These are phyloP conservation scores for Zygoascus flipseniorum DNA, from an alignment of 805 yeast species.

Conservation along the genomic window DNA sequence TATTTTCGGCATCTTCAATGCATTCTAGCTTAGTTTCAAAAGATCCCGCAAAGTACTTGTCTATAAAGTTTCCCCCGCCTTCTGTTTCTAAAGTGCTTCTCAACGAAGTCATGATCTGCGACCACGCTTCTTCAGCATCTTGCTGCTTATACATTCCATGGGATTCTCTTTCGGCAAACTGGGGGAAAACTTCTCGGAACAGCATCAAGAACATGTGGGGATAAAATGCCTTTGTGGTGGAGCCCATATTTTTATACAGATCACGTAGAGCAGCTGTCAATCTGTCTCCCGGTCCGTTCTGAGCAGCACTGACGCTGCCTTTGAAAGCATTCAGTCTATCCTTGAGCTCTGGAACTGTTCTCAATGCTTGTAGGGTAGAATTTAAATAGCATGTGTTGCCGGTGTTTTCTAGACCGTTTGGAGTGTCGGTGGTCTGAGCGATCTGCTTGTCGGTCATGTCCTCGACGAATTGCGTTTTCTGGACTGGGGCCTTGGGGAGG, in stretches of 20 bases:
- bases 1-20: slow-evolving; percentile 43
- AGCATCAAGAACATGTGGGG: slow-evolving; percentile 56
- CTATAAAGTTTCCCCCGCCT: slow-evolving; percentile 29
- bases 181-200: slow-evolving; percentile 64
- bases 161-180: slow-evolving; percentile 67
- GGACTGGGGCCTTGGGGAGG: slow-evolving; percentile 38
- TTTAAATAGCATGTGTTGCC: slow-evolving; percentile 78
- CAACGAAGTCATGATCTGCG: slow-evolving; percentile 59
- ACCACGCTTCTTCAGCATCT: slow-evolving; percentile 95
- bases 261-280: slow-evolving; percentile 27
- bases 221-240: slow-evolving; percentile 39
- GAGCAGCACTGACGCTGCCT: neutral
- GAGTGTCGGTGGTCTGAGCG: slow-evolving; percentile 33
- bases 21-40: slow-evolving; percentile 60
- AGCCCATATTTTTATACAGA: slow-evolving; percentile 24
- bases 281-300: slow-evolving; percentile 12
- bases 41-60: slow-evolving; percentile 53
- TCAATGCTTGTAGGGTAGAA: slow-evolving; percentile 54
- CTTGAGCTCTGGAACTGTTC: slow-evolving; percentile 41
- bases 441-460: slow-evolving; percentile 46
- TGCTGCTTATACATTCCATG: slow-evolving; percentile 82
- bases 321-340: slow-evolving; percentile 35
- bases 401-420: slow-evolving; percentile 58
- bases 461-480: slow-evolving; percentile 54
- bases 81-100: slow-evolving; percentile 31